Base-by-base conservation (phyloP, 495 filamentous ascomycete species). In the Lindgomyces ingoldianus region DNA sequence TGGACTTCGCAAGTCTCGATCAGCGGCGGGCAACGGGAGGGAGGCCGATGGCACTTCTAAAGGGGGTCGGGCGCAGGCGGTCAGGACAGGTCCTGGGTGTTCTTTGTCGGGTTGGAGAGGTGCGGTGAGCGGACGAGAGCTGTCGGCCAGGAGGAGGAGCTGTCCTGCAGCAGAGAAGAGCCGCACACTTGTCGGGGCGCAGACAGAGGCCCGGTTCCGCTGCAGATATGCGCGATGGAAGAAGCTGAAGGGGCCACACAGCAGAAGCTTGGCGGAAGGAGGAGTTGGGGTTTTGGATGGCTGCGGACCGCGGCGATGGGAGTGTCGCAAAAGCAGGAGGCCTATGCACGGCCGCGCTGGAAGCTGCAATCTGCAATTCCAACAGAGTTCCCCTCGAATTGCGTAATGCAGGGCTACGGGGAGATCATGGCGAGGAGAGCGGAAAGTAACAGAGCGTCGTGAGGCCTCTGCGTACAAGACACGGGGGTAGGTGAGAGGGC, bases 291-390 rank as follows among this genome's bases (percentile, higher is more conserved):
- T 27, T 36, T 56, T 60, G 42, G 56, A 42, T 19, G 60, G 25
- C 19, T 27, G 48, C 55, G 62, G 56, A 45, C 55, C 62, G 54
- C 62, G 48, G 63, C 56, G 55, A 44, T 41, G 55, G 55, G 47
- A 42, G 63, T 61, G 64, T 68, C 59, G 64, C 64, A 57, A 47
- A 56, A 25, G 55, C 42, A 24, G 44, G 61, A 46, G 61, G 44
- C 61, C 39, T 33, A 26, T 14, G 33, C 33, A 39, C 33, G 33
- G 33, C 33, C 33, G 33, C 33, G 6, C 33, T 39, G 6, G 6
- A 14, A 6, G 33, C 6, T 39, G 33, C 6, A 39, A 48, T 30
- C 47, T 29, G 44, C 11, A 18, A 42, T 19, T 22, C 8, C 14
- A 25, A 9, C 49, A 53, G 25, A 9, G 49, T 18, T 51, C 58